Conservation (phyloP, 2,329 filamentous ascomycete species). For the Xylariaceae sp. region DNA sequence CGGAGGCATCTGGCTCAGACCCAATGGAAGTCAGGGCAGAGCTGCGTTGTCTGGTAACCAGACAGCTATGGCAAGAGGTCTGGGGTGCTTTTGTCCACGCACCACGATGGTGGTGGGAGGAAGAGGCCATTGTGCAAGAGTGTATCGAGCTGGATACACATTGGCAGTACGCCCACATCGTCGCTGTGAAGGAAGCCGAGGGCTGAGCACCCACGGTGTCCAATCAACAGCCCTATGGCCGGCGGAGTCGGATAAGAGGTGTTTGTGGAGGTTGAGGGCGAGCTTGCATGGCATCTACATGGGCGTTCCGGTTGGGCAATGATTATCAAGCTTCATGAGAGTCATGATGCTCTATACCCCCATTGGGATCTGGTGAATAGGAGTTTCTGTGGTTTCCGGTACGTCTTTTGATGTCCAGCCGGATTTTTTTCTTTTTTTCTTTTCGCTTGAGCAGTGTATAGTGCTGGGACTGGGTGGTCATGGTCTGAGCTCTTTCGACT, state of each 20-base stretch:
- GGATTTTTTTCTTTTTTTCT: neutral
- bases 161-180: constrained; percentile 55
- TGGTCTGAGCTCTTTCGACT: too few species aligned
- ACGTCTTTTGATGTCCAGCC: neutral
- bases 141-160: constrained; percentile 49
- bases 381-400: constrained; percentile 2
- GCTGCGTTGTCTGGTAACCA: constrained; percentile 48
- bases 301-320: constrained; percentile 13
- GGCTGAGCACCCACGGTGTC: neutral
- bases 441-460: neutral
- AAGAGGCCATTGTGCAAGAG: constrained; percentile 49
- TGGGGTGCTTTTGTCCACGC: constrained; percentile 51
- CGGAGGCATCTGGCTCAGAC: constrained; percentile 19
- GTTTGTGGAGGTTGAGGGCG: neutral
- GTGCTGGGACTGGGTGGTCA: too few species aligned
- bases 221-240: neutral
- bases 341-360: constrained; percentile 19
- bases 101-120: constrained; percentile 58
- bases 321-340: constrained; percentile 2
- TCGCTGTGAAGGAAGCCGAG: constrained; percentile 45
- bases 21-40: constrained; percentile 37
- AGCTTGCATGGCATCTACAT: neutral
- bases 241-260: too few species aligned
- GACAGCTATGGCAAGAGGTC: constrained; percentile 56
- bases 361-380: constrained; percentile 8